phyloP scores from a whole-genome alignment of 176 grass and related monocot genomes.

The Phoenix roebelenii region DNA sequence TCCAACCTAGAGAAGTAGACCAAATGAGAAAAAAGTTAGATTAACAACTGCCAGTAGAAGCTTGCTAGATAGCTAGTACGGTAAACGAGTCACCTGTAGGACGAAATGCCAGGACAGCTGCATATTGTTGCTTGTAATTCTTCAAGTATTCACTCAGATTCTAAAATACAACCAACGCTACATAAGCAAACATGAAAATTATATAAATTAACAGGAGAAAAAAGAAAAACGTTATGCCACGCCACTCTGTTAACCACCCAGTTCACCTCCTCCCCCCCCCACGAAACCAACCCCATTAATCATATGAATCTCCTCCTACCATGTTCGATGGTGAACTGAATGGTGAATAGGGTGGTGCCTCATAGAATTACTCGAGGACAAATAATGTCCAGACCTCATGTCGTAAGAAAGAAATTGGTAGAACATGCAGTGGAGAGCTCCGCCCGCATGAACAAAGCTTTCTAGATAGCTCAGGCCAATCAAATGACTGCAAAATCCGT shows the following conservation, averaged over 20 bases:
- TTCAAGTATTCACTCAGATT: constrained; percentile 51
- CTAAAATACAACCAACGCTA: constrained; percentile 15
- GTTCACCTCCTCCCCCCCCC: too few species aligned
- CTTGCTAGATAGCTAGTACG: background rate
- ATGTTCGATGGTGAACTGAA: too few species aligned
- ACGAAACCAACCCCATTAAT: too few species aligned
- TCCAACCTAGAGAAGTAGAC: constrained; percentile 45
- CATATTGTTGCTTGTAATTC: constrained; percentile 41
- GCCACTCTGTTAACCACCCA: too few species aligned
- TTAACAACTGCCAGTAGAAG: constrained; percentile 1
- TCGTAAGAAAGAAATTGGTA: constrained; percentile 48
- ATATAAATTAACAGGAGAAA: too few species aligned
- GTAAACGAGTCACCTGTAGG: constrained; percentile 51
- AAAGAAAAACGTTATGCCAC: too few species aligned
- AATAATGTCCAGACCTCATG: constrained; percentile 41
- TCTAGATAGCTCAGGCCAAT: constrained; percentile 50
- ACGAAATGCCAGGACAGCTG: constrained; percentile 55
- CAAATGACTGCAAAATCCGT: constrained; percentile 65
- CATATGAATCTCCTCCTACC: too few species aligned
- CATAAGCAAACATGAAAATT: too few species aligned
- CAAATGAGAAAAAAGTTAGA: constrained; percentile 11
- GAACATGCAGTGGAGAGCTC: constrained; percentile 61
- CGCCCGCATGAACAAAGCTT: constrained; percentile 39
- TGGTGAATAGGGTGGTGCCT: too few species aligned
- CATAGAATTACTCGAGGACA: too few species aligned